Evolutionary conservation across 1,139 yeast species (phyloP).

Genomic region (Nakaseomyces sp.): DNA sequence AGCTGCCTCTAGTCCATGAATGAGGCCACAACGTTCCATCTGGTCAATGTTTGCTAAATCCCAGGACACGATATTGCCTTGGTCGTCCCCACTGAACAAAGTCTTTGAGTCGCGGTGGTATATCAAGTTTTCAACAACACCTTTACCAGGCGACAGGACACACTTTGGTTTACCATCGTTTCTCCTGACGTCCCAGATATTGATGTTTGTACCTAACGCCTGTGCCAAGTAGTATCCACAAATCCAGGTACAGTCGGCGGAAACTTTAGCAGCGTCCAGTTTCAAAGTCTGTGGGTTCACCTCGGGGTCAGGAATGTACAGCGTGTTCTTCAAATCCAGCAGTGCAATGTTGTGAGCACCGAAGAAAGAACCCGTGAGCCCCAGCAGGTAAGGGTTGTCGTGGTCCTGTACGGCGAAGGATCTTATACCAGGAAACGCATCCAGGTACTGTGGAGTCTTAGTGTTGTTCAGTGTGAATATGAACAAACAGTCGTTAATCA

Average conservation of each 20-base stretch:
- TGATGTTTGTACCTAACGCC: constrained; percentile 17
- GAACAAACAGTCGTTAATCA: constrained; percentile 26
- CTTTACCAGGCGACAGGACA: constrained; percentile 19
- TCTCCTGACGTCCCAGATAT: constrained; percentile 25
- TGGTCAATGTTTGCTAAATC: constrained; percentile 15
- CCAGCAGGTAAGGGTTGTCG: constrained; percentile 15
- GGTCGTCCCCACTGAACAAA: constrained; percentile 23
- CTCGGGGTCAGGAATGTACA: constrained; percentile 15
- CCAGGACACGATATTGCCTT: constrained; percentile 23
- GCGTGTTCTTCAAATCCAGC: constrained; percentile 19
- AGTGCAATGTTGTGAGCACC: constrained; percentile 22
- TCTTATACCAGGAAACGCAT: constrained; percentile 21
- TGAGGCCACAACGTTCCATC: constrained; percentile 16
- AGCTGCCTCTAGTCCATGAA: constrained; percentile 21
- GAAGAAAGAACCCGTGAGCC: constrained; percentile 23
- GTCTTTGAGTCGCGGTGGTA: constrained; percentile 14
- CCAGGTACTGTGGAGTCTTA: constrained; percentile 22
- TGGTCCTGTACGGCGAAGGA: constrained; percentile 16
- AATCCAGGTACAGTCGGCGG: constrained; percentile 21
- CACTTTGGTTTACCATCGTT: constrained; percentile 15
- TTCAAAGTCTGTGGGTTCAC: constrained; percentile 4
- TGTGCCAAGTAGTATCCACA: constrained; percentile 21
- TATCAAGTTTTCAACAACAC: constrained; percentile 16
- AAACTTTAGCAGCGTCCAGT: background rate
- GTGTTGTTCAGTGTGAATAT: constrained; percentile 19